Base-by-base conservation (phyloP, 257 asterid genomes). In the Lycium ferocissimum region DNA sequence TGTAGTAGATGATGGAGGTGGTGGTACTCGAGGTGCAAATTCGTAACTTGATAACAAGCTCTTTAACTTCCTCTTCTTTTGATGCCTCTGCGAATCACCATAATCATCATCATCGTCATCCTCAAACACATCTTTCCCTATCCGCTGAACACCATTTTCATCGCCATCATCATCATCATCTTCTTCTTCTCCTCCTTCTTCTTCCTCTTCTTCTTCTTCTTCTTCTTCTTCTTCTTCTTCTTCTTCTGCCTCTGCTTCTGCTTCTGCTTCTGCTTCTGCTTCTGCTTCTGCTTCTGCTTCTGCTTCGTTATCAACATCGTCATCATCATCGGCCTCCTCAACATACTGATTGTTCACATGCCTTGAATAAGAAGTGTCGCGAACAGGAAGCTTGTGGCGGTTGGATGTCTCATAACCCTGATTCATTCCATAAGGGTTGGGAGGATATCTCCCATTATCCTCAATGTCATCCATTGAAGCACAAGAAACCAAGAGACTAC, bases 11-110 rank as follows among this genome's bases (percentile, higher is more conserved):
- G 91, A 88, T 3, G 94, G 87, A 8, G 95, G 96, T 2, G 95
- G 87, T 10, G 95, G 96, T 49, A 90, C 84, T 47, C 98, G 92
- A 85, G 99, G 99, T 13, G 98, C 99, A 80, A 97, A 94, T 82
- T 94, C 98, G 38, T 96, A 96, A 89, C 93, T 93, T 1, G 98
- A 88, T 53, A 92, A 86, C 86, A 92, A 75, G 76, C 91, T 91
- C 84, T 90, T 94, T 53, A 93, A 87, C 90, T 90, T 93, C 89
- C 93, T 89, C 86, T 93, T 93, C 93, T 92, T 93, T 20, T 90
- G 94, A 84, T 90, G 92, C 88, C 87, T 91, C 67, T 90, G 92
- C 15, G 70, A 56, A 88, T 88, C 88, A 12, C 89, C 93, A 69
- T 85, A 79, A 43, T 92, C 94, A 65, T 87, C 92, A 5, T 85